phyloP scores from a whole-genome alignment of 2,329 filamentous ascomycete genomes.

The Pseudogymnoascus sp. region DNA sequence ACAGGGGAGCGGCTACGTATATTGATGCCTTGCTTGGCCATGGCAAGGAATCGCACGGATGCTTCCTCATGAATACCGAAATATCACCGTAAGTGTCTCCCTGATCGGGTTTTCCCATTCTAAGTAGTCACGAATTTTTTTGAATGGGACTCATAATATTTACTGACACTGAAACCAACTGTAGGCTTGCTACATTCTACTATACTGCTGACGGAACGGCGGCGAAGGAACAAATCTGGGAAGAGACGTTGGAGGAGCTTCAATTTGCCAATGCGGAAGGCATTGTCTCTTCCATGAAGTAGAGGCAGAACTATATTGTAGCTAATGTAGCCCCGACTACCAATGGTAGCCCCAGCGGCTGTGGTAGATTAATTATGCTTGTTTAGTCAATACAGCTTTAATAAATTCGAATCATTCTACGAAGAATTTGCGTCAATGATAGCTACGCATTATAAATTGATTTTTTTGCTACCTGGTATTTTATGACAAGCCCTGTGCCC shows the following conservation, averaged over 20 bases:
- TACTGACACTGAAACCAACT: neutral
- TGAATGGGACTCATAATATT: neutral
- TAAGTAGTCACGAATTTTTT: neutral
- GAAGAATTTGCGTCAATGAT: too few species aligned
- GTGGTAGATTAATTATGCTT: too few species aligned
- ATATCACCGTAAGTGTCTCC: slow-evolving; percentile 35
- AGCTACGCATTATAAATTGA: too few species aligned
- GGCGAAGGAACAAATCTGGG: slow-evolving; percentile 32
- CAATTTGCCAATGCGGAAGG: slow-evolving; percentile 27
- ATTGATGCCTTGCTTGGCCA: slow-evolving; percentile 39
- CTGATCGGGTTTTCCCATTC: neutral
- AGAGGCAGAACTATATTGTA: slow-evolving; percentile 6
- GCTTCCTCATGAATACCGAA: slow-evolving; percentile 40
- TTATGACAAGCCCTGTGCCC: too few species aligned
- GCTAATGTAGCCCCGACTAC: neutral
- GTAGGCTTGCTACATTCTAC: slow-evolving; percentile 26
- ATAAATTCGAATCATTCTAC: too few species aligned
- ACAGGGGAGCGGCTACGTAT: slow-evolving; percentile 38
- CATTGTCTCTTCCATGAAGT: slow-evolving; percentile 12
- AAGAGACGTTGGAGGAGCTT: slow-evolving; percentile 32
- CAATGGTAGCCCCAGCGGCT: too few species aligned
- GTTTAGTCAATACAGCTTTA: too few species aligned
- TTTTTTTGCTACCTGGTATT: too few species aligned
- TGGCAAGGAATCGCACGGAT: slow-evolving; percentile 43
- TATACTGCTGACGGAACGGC: slow-evolving; percentile 31